Percentiles rank a stretch among this genome's conserved stretches.
These are phyloP conservation scores for Epichloe aotearoae DNA, from an alignment of 2,329 filamentous ascomycete genomes.

Conservation along the genomic window DNA sequence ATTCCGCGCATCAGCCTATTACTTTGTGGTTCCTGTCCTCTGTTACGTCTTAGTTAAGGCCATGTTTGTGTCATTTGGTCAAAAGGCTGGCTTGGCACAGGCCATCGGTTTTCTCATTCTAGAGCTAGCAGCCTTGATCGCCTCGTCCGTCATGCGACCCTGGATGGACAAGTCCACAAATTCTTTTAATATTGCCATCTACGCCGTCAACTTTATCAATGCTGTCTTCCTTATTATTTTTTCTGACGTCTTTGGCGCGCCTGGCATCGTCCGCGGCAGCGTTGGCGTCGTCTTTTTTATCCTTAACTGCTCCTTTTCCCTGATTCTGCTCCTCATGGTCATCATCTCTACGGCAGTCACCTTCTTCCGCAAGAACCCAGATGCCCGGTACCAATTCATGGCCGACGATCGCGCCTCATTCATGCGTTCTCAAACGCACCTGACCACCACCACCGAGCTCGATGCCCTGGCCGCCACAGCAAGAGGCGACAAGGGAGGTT, in stretches of 20 bases:
- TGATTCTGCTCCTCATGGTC: constrained; percentile 71
- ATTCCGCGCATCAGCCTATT: constrained; percentile 89
- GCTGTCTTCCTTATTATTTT: constrained; percentile 75
- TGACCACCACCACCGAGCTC: constrained; percentile 65
- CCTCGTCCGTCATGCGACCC: constrained; percentile 66
- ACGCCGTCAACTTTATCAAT: constrained; percentile 78
- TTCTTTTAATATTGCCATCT: constrained; percentile 86
- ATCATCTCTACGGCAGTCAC: constrained; percentile 45
- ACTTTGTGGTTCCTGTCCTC: constrained; percentile 74
- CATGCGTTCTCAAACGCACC: constrained; percentile 83
- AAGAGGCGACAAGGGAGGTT: constrained; percentile 48
- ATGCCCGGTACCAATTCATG: constrained; percentile 90
- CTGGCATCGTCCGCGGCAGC: constrained; percentile 68
- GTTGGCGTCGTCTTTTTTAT: constrained; percentile 84
- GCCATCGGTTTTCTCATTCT: constrained; percentile 75
- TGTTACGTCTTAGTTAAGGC: constrained; percentile 72
- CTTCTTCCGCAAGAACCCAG: constrained; percentile 82
- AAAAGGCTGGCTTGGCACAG: constrained; percentile 57
- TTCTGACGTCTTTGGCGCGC: constrained; percentile 71
- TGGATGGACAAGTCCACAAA: constrained; percentile 99
- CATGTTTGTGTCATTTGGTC: constrained; percentile 73
- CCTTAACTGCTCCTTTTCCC: constrained; percentile 68
- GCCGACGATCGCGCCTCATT: constrained; percentile 88
- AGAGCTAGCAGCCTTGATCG: constrained; percentile 65
- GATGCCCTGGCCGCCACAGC: constrained; percentile 85